Evolutionary conservation across 2,329 filamentous ascomycete species (phyloP), one percentile per base, ranked within the genome.

Genomic region (Pseudogymnoascus sp.): DNA sequence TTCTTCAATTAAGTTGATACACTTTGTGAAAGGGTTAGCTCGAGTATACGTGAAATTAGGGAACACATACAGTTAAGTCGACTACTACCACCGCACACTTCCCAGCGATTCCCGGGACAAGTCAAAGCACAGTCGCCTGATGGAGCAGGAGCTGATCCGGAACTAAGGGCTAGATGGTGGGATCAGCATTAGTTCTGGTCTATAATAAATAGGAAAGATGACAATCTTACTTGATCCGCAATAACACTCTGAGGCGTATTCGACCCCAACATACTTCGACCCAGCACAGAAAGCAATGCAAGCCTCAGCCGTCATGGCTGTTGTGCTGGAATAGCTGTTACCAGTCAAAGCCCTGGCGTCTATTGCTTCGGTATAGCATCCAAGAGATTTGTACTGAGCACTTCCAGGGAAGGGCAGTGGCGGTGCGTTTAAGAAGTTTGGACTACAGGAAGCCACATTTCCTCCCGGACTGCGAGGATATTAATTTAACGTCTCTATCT

Each of bases 371-470:
- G 9, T 59, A 33, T 59, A 59, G 25, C 60, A 62, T 18, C 60
- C 60, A n/a, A n/a, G 25, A 18, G 25, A 52, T 25, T 15, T 29
- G 12, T 52, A 61, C 29, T 58, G 13, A 21, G 6, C 42, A 58
- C 18, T 31, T 29, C 40, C 13, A 61, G 66, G 63, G 52, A 8
- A 67, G 15, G 58, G 55, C 39, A 60, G n/a, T 25, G 15, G 40
- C 3, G 29, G 29, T 36, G 25, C 27, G 48, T 27, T 48, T 39
- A n/a, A 42, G 55, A 29, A 64, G 21, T 21, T 21, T 21, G 21
- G 21, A 21, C 21, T 21, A 21, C 21, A 21, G 21, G 21, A 21
- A 21, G 21, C 21, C 21, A 21, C 21, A 21, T 21, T 21, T 21
- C 21, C 21, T 21, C 21, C 21, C 21, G 21, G 21, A 21, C 21